phyloP scores from a whole-genome alignment of 805 yeast species.

The Debaryomyces maramus region DNA sequence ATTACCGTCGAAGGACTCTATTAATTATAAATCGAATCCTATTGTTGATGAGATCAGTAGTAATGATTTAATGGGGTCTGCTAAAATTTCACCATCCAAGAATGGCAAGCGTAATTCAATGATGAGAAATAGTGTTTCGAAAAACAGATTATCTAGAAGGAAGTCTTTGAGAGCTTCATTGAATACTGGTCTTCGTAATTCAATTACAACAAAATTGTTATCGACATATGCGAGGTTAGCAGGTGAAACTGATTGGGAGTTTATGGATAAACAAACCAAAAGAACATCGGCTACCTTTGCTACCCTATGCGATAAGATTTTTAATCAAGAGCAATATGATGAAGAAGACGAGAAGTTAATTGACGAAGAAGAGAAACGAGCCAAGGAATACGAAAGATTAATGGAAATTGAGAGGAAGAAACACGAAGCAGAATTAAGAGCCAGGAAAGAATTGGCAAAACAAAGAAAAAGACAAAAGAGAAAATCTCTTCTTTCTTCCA shows the following conservation, averaged over 20 bases:
- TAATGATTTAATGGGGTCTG: slow-evolving; percentile 25
- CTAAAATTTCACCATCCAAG: slow-evolving; percentile 24
- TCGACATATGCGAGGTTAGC: slow-evolving; percentile 73
- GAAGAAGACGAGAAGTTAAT: slow-evolving; percentile 50
- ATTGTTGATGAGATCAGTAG: slow-evolving; percentile 18
- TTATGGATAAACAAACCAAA: slow-evolving; percentile 68
- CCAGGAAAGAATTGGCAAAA: slow-evolving; percentile 48
- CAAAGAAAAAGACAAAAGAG: slow-evolving; percentile 43
- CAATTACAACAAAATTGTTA: slow-evolving; percentile 68
- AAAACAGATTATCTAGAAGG: slow-evolving; percentile 32
- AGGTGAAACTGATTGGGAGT: slow-evolving; percentile 64
- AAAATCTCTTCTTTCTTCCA: slow-evolving; percentile 38
- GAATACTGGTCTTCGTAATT: slow-evolving; percentile 58
- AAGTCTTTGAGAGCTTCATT: slow-evolving; percentile 40
- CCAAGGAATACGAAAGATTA: slow-evolving; percentile 46
- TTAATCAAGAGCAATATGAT: slow-evolving; percentile 59
- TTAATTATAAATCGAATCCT: slow-evolving; percentile 15
- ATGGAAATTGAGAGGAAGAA: slow-evolving; percentile 47
- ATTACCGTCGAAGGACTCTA: slow-evolving; percentile 40
- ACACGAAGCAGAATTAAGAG: slow-evolving; percentile 53
- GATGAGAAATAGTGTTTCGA: slow-evolving; percentile 23
- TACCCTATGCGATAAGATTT: slow-evolving; percentile 70
- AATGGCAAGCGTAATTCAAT: slow-evolving; percentile 29
- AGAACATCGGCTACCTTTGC: slow-evolving; percentile 80
- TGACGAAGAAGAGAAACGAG: slow-evolving; percentile 43